A percentile compares a stretch with the other conserved stretches of the same genome.
Evolutionary conservation across 768 basidiomycete genomes (phyloP).

Genomic region (Naganishia onofrii): DNA sequence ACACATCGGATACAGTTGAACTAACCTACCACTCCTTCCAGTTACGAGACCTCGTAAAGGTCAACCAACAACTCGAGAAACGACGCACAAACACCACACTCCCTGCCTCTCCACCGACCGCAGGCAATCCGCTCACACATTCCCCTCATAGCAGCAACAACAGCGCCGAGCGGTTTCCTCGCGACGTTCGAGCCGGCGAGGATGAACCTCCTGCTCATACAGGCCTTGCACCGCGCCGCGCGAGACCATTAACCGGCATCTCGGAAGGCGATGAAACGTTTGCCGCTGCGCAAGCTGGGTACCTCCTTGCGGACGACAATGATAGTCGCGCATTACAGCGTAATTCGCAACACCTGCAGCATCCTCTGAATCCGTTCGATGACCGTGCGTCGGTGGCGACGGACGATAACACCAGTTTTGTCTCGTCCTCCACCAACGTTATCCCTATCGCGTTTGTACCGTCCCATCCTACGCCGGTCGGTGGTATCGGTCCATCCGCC

Average conservation of each 20-base stretch:
- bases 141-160: neutral
- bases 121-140: neutral
- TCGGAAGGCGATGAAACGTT: slow-evolving; percentile 14
- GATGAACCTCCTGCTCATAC: neutral
- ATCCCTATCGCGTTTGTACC: slow-evolving; percentile 50
- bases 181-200: slow-evolving; percentile 26
- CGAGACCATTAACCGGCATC: slow-evolving; percentile 23
- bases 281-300: no score
- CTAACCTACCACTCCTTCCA: neutral
- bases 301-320: no score
- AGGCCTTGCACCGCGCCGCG: neutral
- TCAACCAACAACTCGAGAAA: slow-evolving; percentile 20
- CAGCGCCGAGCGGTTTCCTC: slow-evolving; percentile 26
- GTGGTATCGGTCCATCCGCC: neutral
- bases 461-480: slow-evolving; percentile 31
- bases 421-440: slow-evolving; percentile 37
- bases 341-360: slow-evolving; percentile 14
- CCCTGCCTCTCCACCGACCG: neutral
- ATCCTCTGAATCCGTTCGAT: slow-evolving; percentile 42
- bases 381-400: slow-evolving; percentile 43
- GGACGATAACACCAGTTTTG: slow-evolving; percentile 32
- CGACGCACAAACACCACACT: slow-evolving; percentile 6
- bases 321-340: neutral
- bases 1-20: no score
- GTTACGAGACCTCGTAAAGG: slow-evolving; percentile 19